phyloP scores from a whole-genome alignment of 345 rosid species.

The Luvunga scandens region DNA sequence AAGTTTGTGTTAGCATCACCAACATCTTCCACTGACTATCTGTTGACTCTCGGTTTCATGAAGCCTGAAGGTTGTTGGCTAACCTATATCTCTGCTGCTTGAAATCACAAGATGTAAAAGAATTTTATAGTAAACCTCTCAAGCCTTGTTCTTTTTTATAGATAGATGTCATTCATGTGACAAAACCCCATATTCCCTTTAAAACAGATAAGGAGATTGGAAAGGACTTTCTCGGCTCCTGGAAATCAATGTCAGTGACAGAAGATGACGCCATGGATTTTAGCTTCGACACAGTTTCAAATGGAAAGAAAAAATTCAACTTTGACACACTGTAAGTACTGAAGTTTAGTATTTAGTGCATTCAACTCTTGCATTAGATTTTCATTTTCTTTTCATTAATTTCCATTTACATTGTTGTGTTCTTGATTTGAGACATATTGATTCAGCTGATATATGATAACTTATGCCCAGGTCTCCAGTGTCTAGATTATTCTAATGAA shows the following conservation, averaged over 20 bases:
- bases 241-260: slow-evolving; percentile 60
- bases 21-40: not conserved
- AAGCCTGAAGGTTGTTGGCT: not conserved
- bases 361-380: not conserved
- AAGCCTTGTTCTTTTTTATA: slow-evolving; percentile 3
- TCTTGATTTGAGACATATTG: not conserved
- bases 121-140: not conserved
- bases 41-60: not conserved
- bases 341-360: not conserved
- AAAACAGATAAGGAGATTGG: slow-evolving; percentile 71
- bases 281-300: slow-evolving; percentile 48
- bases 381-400: slow-evolving; percentile 5
- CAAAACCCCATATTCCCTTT: slow-evolving; percentile 14
- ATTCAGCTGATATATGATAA: not conserved
- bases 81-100: slow-evolving; percentile 4
- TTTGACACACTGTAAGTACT: slow-evolving; percentile 77
- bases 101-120: slow-evolving; percentile 11
- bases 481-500: not conserved
- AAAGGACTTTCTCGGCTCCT: slow-evolving; percentile 65
- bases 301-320: slow-evolving; percentile 59
- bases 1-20: not conserved
- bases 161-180: slow-evolving; percentile 7
- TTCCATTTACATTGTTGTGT: not conserved
- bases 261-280: slow-evolving; percentile 73
- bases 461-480: not conserved